A percentile compares a stretch with the other conserved stretches of the same genome.
Evolutionary conservation across 2,329 filamentous ascomycete genomes (phyloP).

Genomic region (Neofusicoccum laricinum): DNA sequence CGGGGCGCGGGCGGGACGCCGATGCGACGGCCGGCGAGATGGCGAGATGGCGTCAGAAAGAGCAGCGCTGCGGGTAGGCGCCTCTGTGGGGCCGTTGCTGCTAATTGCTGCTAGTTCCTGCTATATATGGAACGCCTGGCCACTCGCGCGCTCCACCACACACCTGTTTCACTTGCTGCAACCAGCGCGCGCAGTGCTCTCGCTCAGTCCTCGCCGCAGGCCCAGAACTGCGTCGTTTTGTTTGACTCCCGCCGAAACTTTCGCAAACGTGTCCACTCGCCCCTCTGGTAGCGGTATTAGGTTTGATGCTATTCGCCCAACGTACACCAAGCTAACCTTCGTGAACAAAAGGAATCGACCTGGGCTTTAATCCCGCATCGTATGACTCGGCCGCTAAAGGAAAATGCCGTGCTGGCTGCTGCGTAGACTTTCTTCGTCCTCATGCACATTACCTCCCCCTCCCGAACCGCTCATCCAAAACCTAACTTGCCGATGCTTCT

Average conservation of each 20-base stretch:
- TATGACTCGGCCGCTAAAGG: background rate
- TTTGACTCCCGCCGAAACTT: background rate
- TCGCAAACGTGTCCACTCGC: background rate
- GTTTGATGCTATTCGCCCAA: background rate
- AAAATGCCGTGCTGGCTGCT: background rate
- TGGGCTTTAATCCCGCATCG: background rate
- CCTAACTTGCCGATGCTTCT: background rate
- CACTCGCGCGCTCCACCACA: background rate
- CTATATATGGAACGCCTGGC: background rate
- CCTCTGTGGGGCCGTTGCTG: background rate
- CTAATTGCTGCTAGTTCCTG: background rate
- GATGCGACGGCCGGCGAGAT: too few relatives aligned
- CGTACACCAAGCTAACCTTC: background rate
- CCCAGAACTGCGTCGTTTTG: background rate
- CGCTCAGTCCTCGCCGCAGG: background rate
- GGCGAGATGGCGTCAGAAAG: too few relatives aligned
- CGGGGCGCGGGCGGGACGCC: too few relatives aligned
- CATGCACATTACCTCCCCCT: background rate
- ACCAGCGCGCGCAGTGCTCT: background rate
- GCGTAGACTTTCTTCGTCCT: background rate
- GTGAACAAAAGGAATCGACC: background rate
- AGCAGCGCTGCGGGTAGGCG: background rate
- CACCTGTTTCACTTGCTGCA: conserved; percentile 5
- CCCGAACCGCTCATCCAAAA: background rate
- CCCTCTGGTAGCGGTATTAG: background rate